Percentiles rank a stretch among this genome's conserved stretches.
Conservation (phyloP, 331 rosid species). For the Cucumis variabilis region DNA sequence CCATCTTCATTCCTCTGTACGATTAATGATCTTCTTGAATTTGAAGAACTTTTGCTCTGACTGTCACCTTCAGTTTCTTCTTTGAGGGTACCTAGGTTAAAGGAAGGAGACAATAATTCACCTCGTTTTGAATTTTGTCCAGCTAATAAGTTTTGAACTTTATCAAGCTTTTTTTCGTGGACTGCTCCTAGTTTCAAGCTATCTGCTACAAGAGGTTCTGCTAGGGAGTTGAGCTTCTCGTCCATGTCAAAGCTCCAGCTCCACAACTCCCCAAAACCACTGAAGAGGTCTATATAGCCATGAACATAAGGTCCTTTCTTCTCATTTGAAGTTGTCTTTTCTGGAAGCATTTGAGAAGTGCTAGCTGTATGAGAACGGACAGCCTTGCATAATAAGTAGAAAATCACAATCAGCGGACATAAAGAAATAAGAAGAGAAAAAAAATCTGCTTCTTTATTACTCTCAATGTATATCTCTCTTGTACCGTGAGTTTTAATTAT, state of each 20-base stretch:
- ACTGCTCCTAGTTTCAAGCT: slow-evolving; percentile 48
- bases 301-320: slow-evolving; percentile 71
- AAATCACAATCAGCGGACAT: slow-evolving; percentile 30
- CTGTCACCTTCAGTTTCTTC: slow-evolving; percentile 71
- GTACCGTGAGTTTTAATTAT: no score
- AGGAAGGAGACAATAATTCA: slow-evolving; percentile 40
- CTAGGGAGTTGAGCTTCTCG: slow-evolving; percentile 52
- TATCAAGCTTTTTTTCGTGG: slow-evolving; percentile 54
- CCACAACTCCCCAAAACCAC: slow-evolving; percentile 93
- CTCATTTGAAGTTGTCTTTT: slow-evolving; percentile 50
- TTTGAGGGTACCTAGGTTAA: slow-evolving; percentile 56
- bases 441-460: no score
- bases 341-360: slow-evolving; percentile 60
- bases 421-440: slow-evolving; percentile 6
- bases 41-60: slow-evolving; percentile 47
- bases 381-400: slow-evolving; percentile 55
- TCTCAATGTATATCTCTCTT: no score
- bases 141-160: slow-evolving; percentile 42
- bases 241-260: slow-evolving; percentile 83
- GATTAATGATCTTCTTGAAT: slow-evolving; percentile 54
- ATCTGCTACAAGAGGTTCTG: slow-evolving; percentile 45
- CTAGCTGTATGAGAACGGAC: slow-evolving; percentile 45
- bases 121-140: slow-evolving; percentile 53
- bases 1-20: slow-evolving; percentile 40
- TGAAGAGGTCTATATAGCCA: slow-evolving; percentile 90